Conservation (phyloP, 108 stramenopile species). For the Conticribra weissflogii region DNA sequence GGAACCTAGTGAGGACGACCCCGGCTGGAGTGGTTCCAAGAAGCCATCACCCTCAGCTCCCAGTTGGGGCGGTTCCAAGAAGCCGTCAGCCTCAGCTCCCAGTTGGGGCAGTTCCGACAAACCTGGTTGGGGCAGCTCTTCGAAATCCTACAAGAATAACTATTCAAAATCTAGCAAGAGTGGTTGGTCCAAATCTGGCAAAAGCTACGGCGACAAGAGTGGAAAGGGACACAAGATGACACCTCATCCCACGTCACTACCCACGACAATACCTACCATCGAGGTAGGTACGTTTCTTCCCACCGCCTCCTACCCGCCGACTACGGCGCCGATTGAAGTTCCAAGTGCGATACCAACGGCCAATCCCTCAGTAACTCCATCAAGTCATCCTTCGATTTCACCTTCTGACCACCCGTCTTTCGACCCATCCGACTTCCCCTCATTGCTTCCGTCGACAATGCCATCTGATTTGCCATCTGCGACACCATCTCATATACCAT, state of each 20-base stretch:
- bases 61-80: too few species aligned
- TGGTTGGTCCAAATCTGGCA: not conserved
- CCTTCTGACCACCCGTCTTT: not conserved
- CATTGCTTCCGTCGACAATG: not conserved
- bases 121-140: too few species aligned
- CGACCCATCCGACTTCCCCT: not conserved
- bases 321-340: not conserved
- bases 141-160: too few species aligned
- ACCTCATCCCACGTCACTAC: not conserved
- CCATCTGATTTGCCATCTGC: not conserved
- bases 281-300: not conserved
- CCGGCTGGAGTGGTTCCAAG: too few species aligned
- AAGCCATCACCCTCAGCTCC: too few species aligned
- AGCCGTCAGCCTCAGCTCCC: too few species aligned
- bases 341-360: not conserved
- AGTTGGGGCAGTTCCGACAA: too few species aligned
- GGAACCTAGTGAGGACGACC: too few species aligned
- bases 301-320: not conserved
- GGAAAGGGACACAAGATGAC: not conserved
- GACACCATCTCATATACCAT: not conserved
- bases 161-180: too few species aligned
- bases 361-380: not conserved
- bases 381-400: not conserved
- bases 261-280: too few species aligned
- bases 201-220: not conserved